Percentiles rank a stretch among this genome's conserved stretches.
phyloP scores from a whole-genome alignment of 2,329 filamentous ascomycete genomes.

The Aspergillus melleus region DNA sequence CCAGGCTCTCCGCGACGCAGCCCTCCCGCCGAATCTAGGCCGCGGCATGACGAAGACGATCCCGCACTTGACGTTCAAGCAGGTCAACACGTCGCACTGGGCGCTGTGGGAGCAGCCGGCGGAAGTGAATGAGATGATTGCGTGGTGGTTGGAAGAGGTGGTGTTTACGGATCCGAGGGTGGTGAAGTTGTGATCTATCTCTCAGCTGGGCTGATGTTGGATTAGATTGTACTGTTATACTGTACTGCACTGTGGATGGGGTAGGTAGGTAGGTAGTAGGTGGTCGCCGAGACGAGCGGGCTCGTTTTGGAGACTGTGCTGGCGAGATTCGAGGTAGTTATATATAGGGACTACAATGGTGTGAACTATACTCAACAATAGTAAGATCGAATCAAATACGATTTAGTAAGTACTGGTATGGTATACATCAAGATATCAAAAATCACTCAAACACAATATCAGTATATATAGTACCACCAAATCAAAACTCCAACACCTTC shows the following conservation, averaged over 20 bases:
- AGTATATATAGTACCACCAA: slow-evolving; percentile 7
- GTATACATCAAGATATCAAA: no score
- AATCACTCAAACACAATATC: no score
- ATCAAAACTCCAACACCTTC: slow-evolving; percentile 34
- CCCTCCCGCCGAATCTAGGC: slow-evolving; percentile 71
- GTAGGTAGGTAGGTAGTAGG: no score
- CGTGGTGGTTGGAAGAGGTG: slow-evolving; percentile 64
- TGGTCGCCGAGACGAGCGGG: neutral
- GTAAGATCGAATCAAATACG: neutral
- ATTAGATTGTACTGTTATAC: neutral
- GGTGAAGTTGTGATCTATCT: slow-evolving; percentile 9
- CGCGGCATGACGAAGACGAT: slow-evolving; percentile 69
- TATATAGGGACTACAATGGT: neutral
- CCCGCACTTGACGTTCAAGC: slow-evolving; percentile 61
- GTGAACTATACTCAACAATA: neutral
- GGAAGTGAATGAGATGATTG: slow-evolving; percentile 69
- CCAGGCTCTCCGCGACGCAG: slow-evolving; percentile 67
- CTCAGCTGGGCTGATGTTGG: neutral
- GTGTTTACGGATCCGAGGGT: slow-evolving; percentile 40
- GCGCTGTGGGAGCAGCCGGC: slow-evolving; percentile 71
- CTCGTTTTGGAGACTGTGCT: neutral
- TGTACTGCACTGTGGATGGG: neutral
- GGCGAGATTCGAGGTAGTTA: neutral
- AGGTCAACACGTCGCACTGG: slow-evolving; percentile 78
- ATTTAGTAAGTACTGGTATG: no score